These are phyloP conservation scores for Neurospora intermedia DNA, from an alignment of 495 filamentous ascomycete genomes.

Conservation along the genomic window DNA sequence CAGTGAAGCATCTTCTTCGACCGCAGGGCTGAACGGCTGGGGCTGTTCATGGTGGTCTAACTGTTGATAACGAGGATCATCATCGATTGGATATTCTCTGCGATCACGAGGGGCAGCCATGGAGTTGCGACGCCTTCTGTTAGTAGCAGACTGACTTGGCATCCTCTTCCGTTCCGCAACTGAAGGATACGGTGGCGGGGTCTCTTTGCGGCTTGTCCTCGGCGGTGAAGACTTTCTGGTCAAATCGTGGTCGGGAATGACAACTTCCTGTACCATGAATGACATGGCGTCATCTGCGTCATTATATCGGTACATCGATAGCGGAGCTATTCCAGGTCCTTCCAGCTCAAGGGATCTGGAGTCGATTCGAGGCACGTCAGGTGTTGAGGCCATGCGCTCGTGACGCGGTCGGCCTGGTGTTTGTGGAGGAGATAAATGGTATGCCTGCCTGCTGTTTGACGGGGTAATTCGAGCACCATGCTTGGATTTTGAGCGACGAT, in stretches of 20 bases:
- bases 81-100: conserved; percentile 16
- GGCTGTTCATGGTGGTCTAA: background rate
- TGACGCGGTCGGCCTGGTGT: conserved; percentile 3
- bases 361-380: conserved; percentile 1
- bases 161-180: conserved; percentile 8
- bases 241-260: conserved; percentile 2
- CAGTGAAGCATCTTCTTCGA: background rate
- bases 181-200: conserved; percentile 18
- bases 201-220: conserved; percentile 9
- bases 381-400: conserved; percentile 11
- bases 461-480: conserved; percentile 7
- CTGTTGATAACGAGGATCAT: background rate
- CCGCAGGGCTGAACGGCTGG: background rate
- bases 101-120: conserved; percentile 7
- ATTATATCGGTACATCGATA: background rate
- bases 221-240: conserved; percentile 8
- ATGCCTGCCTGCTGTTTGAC: conserved; percentile 11
- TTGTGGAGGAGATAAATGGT: conserved; percentile 1
- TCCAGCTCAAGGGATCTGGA: background rate
- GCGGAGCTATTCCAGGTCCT: background rate
- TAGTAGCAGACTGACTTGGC: conserved; percentile 10
- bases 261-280: conserved; percentile 18
- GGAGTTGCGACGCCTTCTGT: conserved; percentile 10
- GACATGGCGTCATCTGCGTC: conserved; percentile 14
- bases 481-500: conserved; percentile 8